These are phyloP conservation scores for Parmelia sp. DNA, from an alignment of 495 filamentous ascomycete genomes.

Conservation along the genomic window DNA sequence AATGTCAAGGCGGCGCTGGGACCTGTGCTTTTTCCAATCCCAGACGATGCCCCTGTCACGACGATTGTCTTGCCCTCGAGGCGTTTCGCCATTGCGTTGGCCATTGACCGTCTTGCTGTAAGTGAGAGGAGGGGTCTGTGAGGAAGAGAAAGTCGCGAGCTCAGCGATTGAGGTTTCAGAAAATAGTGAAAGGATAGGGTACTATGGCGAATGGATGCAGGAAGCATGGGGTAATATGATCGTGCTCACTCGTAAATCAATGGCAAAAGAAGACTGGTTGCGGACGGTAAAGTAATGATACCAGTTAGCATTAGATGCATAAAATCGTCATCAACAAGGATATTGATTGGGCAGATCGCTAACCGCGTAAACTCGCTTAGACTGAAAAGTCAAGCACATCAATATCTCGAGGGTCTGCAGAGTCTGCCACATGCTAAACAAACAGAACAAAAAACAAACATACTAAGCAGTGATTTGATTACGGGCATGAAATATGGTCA, in stretches of 20 bases:
- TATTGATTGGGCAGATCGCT: slow-evolving; percentile 1
- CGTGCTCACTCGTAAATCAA: background rate
- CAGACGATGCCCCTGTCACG: slow-evolving; percentile 88
- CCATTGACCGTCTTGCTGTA: slow-evolving; percentile 46
- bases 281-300: background rate
- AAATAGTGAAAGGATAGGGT: background rate
- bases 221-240: background rate
- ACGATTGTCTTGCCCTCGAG: slow-evolving; percentile 91
- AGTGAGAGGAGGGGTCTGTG: background rate
- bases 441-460: no score
- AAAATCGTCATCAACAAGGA: background rate
- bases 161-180: background rate
- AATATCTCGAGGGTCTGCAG: no score
- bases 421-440: no score
- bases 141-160: background rate
- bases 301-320: background rate
- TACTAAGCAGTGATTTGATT: no score
- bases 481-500: no score
- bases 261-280: background rate
- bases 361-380: background rate
- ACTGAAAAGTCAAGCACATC: no score
- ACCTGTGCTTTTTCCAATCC: slow-evolving; percentile 72
- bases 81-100: slow-evolving; percentile 72
- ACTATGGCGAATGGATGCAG: background rate
- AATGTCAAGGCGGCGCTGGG: background rate